These are phyloP conservation scores for Spathaspora girioi DNA, from an alignment of 805 yeast genomes.

Conservation along the genomic window DNA sequence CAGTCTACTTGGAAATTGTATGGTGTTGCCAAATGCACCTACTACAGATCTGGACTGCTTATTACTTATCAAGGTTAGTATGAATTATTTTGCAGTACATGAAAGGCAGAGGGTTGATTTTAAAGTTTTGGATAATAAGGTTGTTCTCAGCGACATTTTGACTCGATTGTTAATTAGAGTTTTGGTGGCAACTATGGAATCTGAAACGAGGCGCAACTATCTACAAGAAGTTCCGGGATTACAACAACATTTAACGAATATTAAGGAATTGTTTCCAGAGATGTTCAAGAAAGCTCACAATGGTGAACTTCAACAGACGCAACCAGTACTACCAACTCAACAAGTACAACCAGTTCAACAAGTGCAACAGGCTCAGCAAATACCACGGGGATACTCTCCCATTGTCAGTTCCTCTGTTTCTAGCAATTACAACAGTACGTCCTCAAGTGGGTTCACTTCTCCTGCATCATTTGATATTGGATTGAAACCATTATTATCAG, in stretches of 20 bases:
- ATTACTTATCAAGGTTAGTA: conserved; percentile 18
- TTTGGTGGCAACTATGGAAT: conserved; percentile 15
- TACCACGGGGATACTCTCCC: neutral
- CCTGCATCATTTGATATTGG: conserved; percentile 1
- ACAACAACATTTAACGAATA: conserved; percentile 14
- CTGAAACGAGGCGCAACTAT: conserved; percentile 12
- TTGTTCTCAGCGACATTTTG: conserved; percentile 12
- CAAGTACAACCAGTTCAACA: neutral
- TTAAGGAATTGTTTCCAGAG: conserved; percentile 17
- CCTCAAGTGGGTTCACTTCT: neutral
- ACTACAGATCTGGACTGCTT: conserved; percentile 16
- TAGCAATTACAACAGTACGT: neutral
- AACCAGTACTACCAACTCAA: neutral
- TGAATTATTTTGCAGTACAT: conserved; percentile 9
- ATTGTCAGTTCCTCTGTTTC: neutral
- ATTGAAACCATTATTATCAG: neutral
- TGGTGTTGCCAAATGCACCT: conserved; percentile 15
- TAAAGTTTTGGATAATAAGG: conserved; percentile 11
- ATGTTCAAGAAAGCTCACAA: conserved; percentile 6
- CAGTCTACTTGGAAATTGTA: conserved; percentile 19
- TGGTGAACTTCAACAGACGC: neutral
- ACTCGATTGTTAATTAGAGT: conserved; percentile 21
- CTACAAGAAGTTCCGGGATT: conserved; percentile 13
- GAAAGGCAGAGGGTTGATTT: neutral
- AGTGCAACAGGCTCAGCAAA: neutral